Evolutionary conservation across 2,329 filamentous ascomycete genomes (phyloP).

Genomic region (Exophiala dermatitidis): DNA sequence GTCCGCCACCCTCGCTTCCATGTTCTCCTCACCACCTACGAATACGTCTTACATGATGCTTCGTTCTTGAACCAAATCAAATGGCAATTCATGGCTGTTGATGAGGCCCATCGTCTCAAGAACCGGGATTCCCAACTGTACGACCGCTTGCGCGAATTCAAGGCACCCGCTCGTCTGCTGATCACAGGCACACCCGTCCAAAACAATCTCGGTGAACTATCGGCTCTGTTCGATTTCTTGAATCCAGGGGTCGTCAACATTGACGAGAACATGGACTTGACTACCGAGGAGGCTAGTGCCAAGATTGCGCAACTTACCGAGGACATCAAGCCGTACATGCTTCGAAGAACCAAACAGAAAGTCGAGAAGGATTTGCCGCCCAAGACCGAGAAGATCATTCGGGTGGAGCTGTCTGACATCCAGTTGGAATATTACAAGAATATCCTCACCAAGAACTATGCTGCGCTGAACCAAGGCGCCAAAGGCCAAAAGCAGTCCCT

Average conservation of each 20-base stretch:
- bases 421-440: slow-evolving; percentile 99
- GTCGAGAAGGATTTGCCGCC: slow-evolving; percentile 94
- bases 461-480: slow-evolving; percentile 81
- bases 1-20: slow-evolving; percentile 90
- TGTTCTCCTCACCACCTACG: slow-evolving; percentile 93
- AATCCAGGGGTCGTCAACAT: slow-evolving; percentile 91
- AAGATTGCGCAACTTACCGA: slow-evolving; percentile 81
- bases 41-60: slow-evolving; percentile 84
- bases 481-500: slow-evolving; percentile 90
- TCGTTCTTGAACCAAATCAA: slow-evolving; percentile 82
- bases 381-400: slow-evolving; percentile 98
- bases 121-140: slow-evolving; percentile 95
- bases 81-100: slow-evolving; percentile 94
- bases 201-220: slow-evolving; percentile 88
- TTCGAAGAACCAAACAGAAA: slow-evolving; percentile 92
- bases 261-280: slow-evolving; percentile 83
- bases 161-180: slow-evolving; percentile 76
- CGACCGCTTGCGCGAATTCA: slow-evolving; percentile 74
- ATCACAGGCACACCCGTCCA: slow-evolving; percentile 98
- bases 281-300: slow-evolving; percentile 69
- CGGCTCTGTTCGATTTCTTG: slow-evolving; percentile 88
- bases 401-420: slow-evolving; percentile 91
- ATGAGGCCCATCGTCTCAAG: slow-evolving; percentile 94
- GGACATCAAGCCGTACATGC: slow-evolving; percentile 85
- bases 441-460: slow-evolving; percentile 92